phyloP scores from a whole-genome alignment of 305 asterid genomes.

The Fraxinus ornus region DNA sequence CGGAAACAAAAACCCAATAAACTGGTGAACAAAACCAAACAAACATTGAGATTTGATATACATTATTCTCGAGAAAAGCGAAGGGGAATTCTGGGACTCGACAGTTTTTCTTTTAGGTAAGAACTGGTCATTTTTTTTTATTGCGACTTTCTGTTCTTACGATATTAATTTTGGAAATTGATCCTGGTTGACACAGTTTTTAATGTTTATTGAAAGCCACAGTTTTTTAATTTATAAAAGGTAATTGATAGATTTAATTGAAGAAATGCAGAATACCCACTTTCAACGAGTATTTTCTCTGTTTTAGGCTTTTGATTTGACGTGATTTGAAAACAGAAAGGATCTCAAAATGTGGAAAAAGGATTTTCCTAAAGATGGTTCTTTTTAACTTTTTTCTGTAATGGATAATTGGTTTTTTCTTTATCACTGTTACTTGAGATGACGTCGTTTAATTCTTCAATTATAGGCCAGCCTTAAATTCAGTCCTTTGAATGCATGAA shows the following conservation, averaged over 20 bases:
- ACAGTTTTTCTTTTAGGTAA: slow-evolving; percentile 34
- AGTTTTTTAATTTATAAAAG: slow-evolving; percentile 6
- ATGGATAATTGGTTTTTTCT: background rate
- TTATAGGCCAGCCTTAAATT: background rate
- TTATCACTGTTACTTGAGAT: slow-evolving; percentile 11
- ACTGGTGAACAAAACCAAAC: slow-evolving; percentile 14
- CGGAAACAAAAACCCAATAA: slow-evolving; percentile 26
- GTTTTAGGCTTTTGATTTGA: slow-evolving; percentile 17
- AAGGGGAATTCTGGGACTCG: slow-evolving; percentile 18
- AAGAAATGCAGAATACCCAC: background rate
- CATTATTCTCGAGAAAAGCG: slow-evolving; percentile 16
- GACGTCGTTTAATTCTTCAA: slow-evolving; percentile 2
- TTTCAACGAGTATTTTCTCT: background rate
- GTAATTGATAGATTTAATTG: background rate
- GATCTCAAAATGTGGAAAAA: slow-evolving; percentile 14
- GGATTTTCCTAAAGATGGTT: slow-evolving; percentile 1
- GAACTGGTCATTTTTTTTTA: slow-evolving; percentile 2
- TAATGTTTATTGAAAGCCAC: background rate
- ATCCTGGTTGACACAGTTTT: background rate
- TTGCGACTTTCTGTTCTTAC: background rate
- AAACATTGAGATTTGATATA: slow-evolving; percentile 12
- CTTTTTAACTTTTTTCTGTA: background rate
- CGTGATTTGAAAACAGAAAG: slow-evolving; percentile 15
- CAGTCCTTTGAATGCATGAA: background rate
- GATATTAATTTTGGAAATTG: background rate